phyloP scores from a whole-genome alignment of 805 yeast genomes.

The Candida palmyrensis region DNA sequence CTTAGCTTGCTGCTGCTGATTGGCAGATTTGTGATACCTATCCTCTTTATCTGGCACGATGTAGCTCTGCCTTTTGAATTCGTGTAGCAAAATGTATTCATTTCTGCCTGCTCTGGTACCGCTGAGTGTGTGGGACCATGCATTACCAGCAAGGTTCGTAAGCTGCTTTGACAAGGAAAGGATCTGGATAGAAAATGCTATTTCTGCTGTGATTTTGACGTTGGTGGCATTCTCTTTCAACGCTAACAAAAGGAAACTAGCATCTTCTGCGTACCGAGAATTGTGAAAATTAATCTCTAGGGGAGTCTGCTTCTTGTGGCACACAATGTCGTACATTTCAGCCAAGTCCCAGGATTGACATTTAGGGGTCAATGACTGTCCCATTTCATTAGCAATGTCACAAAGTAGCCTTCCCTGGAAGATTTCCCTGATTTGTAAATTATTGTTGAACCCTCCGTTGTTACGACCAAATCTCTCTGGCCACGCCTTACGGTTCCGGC shows the following conservation, averaged over 20 bases:
- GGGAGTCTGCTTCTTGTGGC: slow-evolving; percentile 56
- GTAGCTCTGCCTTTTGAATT: slow-evolving; percentile 72
- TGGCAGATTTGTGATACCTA: slow-evolving; percentile 31
- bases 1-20: slow-evolving; percentile 27
- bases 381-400: slow-evolving; percentile 93
- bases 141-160: slow-evolving; percentile 92
- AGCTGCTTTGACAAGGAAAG: slow-evolving; percentile 85
- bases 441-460: slow-evolving; percentile 39
- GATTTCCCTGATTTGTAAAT: slow-evolving; percentile 58
- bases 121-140: slow-evolving; percentile 91
- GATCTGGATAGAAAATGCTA: slow-evolving; percentile 80
- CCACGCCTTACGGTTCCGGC: slow-evolving; percentile 72
- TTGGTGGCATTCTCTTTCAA: slow-evolving; percentile 62
- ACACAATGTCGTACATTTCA: slow-evolving; percentile 83
- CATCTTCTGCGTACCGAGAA: slow-evolving; percentile 61
- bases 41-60: slow-evolving; percentile 85
- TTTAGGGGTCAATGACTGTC: slow-evolving; percentile 83
- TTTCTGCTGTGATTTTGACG: slow-evolving; percentile 66
- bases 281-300: slow-evolving; percentile 72
- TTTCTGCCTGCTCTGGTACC: slow-evolving; percentile 97
- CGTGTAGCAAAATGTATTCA: slow-evolving; percentile 88
- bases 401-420: slow-evolving; percentile 83
- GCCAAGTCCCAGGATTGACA: slow-evolving; percentile 93
- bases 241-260: slow-evolving; percentile 61
- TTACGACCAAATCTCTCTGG: slow-evolving; percentile 66